Evolutionary conservation across 176 grass and related monocot species (phyloP), one percentile per base, ranked within the genome.

Genomic region (Tillandsia leiboldiana): DNA sequence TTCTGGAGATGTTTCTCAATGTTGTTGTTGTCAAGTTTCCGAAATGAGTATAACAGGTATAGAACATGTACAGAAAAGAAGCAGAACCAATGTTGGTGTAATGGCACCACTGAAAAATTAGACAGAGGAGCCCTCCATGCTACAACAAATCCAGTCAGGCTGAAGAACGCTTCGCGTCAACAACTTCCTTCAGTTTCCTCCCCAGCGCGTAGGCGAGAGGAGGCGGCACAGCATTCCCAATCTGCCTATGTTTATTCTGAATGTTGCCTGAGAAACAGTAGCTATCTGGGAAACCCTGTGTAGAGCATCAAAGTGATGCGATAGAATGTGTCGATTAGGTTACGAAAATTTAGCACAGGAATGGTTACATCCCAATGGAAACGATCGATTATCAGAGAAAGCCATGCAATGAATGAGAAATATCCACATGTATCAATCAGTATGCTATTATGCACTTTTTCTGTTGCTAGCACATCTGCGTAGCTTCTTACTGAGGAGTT

Each of bases 141-240:
- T 10, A 61, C 22, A 61, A 20, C 7, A 61, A 8, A 22, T 42
- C 33, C 33, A 23, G 14, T 61, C 56, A 61, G 22, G 56, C 17
- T 61, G 56, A 61, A 61, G 13, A 18, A 0, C 33, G 13, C 51
- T 81, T 87, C 68, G 50, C 56, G 3, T 84, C 67, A 51, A 88
- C 48, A 69, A 54, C 88, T 77, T 88, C 78, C 76, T 91, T 88
- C 28, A 91, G 80, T 74, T 88, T 88, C 72, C 69, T 84, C 64
- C 88, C 83, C 14, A 86, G 85, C 2, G 83, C 88, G 50, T 75
- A 96, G 59, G 91, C 88, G 71, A 91, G 85, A 23, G 83, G 85
- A 10, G 92, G 92, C 3, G 92, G 92, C 58, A 96, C 92, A 9
- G 78, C 88, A 63, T 96, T 96, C 23, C 88, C 83, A 49, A 96